phyloP scores from a whole-genome alignment of 257 asterid genomes.

The Linderniella brevidens region DNA sequence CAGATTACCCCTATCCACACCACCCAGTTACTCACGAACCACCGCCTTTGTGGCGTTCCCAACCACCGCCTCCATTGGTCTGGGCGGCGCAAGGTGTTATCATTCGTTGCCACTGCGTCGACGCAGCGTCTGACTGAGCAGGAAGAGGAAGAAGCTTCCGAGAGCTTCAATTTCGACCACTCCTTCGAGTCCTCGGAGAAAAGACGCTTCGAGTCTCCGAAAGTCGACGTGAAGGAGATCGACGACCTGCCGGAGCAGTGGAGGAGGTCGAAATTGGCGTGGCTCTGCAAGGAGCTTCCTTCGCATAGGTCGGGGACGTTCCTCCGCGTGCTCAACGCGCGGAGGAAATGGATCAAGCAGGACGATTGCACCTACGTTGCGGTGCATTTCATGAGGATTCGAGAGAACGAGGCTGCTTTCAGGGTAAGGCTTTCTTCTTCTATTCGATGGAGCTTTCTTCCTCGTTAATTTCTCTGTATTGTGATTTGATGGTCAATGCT shows the following conservation, averaged over 20 bases:
- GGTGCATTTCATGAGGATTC: constrained; percentile 59
- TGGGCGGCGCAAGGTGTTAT: no score
- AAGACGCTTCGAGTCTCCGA: constrained; percentile 44
- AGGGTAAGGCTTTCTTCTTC: constrained; percentile 15
- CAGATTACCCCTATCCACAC: constrained; percentile 8
- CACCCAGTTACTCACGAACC: no score
- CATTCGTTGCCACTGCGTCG: no score
- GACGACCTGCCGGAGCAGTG: constrained; percentile 91
- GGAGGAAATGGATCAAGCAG: constrained; percentile 81
- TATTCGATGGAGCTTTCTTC: not conserved
- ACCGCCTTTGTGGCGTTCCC: no score
- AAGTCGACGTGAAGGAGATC: constrained; percentile 52
- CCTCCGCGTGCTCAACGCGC: constrained; percentile 63
- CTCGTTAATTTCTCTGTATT: no score
- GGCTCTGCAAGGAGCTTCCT: constrained; percentile 97
- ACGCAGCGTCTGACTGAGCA: no score
- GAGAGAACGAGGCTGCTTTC: constrained; percentile 31
- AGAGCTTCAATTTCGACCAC: constrained; percentile 29
- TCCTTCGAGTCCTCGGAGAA: constrained; percentile 41
- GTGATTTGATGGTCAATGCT: no score
- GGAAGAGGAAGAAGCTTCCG: not conserved
- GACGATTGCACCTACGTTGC: constrained; percentile 52
- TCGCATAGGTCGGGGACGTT: constrained; percentile 47
- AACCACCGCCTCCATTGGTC: no score
- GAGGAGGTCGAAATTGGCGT: constrained; percentile 84